These are phyloP conservation scores for Suillus weaverae DNA, from an alignment of 768 basidiomycete genomes.

Conservation along the genomic window DNA sequence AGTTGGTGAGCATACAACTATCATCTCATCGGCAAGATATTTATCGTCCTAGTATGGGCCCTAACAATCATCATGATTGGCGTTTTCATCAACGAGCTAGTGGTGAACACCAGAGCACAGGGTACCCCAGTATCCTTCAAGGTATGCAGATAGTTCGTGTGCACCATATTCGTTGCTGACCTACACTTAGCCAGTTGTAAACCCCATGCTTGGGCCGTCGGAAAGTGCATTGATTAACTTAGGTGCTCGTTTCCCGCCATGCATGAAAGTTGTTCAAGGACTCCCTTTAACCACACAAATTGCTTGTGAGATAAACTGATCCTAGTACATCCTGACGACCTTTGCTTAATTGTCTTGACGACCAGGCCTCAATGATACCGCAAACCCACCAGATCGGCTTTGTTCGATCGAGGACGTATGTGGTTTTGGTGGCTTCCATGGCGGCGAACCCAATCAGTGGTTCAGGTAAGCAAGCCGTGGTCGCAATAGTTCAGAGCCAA, in stretches of 20 bases:
- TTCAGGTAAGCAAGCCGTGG: slow-evolving; percentile 40
- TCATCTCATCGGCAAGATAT: not conserved
- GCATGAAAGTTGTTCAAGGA: slow-evolving; percentile 73
- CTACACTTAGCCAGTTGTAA: slow-evolving; percentile 63
- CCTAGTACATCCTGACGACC: slow-evolving; percentile 11
- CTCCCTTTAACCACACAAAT: slow-evolving; percentile 56
- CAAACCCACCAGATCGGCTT: slow-evolving; percentile 65
- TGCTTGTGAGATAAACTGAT: slow-evolving; percentile 48
- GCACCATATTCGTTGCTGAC: slow-evolving; percentile 11
- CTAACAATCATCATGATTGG: slow-evolving; percentile 67
- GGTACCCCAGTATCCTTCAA: slow-evolving; percentile 87
- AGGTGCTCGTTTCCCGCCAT: slow-evolving; percentile 91
- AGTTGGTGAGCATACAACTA: slow-evolving; percentile 51
- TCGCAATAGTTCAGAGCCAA: slow-evolving; percentile 47
- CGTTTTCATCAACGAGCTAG: slow-evolving; percentile 83
- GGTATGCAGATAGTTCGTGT: slow-evolving; percentile 38
- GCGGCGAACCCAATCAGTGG: slow-evolving; percentile 51
- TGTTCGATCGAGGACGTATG: slow-evolving; percentile 85
- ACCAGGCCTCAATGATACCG: slow-evolving; percentile 79
- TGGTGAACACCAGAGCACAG: slow-evolving; percentile 71
- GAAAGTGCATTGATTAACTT: slow-evolving; percentile 79
- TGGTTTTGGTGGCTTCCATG: slow-evolving; percentile 76
- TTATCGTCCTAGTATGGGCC: slow-evolving; percentile 50
- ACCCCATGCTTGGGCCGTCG: slow-evolving; percentile 91
- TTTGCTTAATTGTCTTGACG: slow-evolving; percentile 6